Evolutionary conservation across 306 rosid species (phyloP).

Genomic region (Spatholobus suberectus): DNA sequence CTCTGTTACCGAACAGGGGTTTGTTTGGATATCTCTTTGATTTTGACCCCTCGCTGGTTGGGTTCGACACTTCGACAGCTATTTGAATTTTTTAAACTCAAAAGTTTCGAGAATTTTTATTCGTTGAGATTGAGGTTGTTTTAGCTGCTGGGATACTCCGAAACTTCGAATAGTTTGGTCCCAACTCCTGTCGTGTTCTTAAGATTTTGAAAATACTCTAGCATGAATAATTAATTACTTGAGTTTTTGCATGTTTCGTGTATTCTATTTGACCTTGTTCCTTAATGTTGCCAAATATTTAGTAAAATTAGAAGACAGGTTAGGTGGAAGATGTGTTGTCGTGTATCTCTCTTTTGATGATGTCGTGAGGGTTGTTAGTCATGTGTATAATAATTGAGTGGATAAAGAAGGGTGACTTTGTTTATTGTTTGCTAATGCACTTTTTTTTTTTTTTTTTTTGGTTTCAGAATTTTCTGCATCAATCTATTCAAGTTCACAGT

Average conservation of each 20-base stretch:
- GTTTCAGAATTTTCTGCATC: slow-evolving; percentile 47
- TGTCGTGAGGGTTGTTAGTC: neutral
- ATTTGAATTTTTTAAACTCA: neutral
- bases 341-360: neutral
- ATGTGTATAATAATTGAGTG: slow-evolving; percentile 11
- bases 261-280: neutral
- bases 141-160: slow-evolving; percentile 40
- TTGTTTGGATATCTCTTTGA: slow-evolving; percentile 33
- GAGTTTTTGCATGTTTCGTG: neutral
- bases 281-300: neutral
- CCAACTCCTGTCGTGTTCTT: neutral
- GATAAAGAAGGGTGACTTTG: neutral
- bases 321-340: slow-evolving; percentile 2
- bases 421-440: slow-evolving; percentile 25
- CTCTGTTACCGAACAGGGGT: slow-evolving; percentile 18
- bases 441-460: neutral
- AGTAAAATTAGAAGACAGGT: neutral
- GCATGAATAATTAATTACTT: neutral
- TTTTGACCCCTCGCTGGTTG: slow-evolving; percentile 39
- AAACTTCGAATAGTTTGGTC: neutral
- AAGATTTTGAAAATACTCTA: neutral
- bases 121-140: neutral
- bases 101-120: neutral
- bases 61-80: slow-evolving; percentile 37
- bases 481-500: slow-evolving; percentile 27